Base-by-base conservation (phyloP, 1,284 basidiomycete species). In the Sporisorium graminicola region DNA sequence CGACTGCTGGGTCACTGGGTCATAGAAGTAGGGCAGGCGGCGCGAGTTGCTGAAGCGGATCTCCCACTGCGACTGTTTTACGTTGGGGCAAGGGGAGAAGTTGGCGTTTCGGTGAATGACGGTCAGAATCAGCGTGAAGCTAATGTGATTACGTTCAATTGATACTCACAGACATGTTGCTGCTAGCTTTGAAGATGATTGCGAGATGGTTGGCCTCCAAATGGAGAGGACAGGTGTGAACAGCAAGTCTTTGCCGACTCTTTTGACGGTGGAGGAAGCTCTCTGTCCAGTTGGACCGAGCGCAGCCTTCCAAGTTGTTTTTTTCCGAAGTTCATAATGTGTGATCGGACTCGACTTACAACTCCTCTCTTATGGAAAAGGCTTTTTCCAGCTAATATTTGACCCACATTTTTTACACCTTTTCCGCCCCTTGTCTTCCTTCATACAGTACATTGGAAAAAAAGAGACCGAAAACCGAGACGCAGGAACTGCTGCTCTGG, bases 21-120 rank as follows among this genome's bases (percentile, higher is more conserved):
- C 93, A 90, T 91, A 96, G 88, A 92, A 99, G 89, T 99, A 99
- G 5, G 94, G 93, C 51, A 93, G 86, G 59, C 89, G 87, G 79
- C 91, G 91, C 58, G 93, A 92, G 85, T 88, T 91, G 62, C 93
- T 95, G 88, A 94, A 84, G 22, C 83, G 77, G n/a, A 85, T 73
- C 66, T 85, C 82, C 83, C 83, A 85, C 50, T 73, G 65, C 51
- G 72, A 69, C 71, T 74, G 35, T 51, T 27, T 22, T n/a, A n/a
- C n/a, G n/a, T n/a, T n/a, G n/a, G n/a, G n/a, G n/a, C n/a, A n/a
- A n/a, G 20, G 20, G 5, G 20, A 13, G 42, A 35, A 35, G 12
- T n/a, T 13, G 35, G 14, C 35, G 35, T 35, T 35, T 6, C 13
- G 13, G 3, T 13, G 8, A 13, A 13, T 35, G 5, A 3, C 35